Base-by-base conservation (phyloP, 164 flowering plant species). In the Buxus sempervirens region DNA sequence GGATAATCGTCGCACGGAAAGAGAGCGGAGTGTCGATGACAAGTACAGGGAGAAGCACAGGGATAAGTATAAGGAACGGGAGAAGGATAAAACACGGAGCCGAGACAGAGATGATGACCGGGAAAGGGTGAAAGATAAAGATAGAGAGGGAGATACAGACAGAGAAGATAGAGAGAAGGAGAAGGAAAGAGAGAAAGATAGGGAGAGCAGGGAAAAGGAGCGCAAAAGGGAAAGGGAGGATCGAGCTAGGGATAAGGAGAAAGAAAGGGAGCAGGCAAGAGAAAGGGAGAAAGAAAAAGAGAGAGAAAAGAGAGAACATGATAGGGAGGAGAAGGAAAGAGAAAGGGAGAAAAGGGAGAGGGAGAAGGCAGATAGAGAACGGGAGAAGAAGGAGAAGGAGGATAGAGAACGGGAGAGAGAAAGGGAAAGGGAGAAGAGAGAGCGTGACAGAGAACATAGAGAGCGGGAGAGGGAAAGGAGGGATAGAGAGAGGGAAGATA, bases 401-500 rank as follows among this genome's bases (percentile, higher is more conserved):
- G 59, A 65, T 67, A 63, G n/a, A 49, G 64, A 66, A 57, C 68
- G 73, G 54, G 81, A 71, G 24, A 67, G 74, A 64, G 79, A 74
- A 27, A 75, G 75, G 73, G 59, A 60, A 63, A 54, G 68, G 65
- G 68, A 62, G 62, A 36, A 57, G 54, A 67, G 54, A 41, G 63
- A 77, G 75, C 80, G 79, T 74, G 9, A 72, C 81, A 8, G 80
- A 79, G n/a, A 49, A 23, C 28, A 88, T 79, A 41, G 82, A 67
- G 82, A 82, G 49, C 72, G 74, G n/a, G 73, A 81, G 22, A 77
- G 78, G 58, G 84, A 76, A 41, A 74, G 69, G 28, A 86, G 73
- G 54, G 81, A 71, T 21, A 67, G 74, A 64, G 79, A 74, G 27
- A 75, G 75, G 73, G 59, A 60, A 63, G 90, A 82, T 12, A 68